Evolutionary conservation across 192 early-diverging fungal genomes (phyloP), one percentile per base, ranked within the genome.

Genomic region (Podochytrium sp.): DNA sequence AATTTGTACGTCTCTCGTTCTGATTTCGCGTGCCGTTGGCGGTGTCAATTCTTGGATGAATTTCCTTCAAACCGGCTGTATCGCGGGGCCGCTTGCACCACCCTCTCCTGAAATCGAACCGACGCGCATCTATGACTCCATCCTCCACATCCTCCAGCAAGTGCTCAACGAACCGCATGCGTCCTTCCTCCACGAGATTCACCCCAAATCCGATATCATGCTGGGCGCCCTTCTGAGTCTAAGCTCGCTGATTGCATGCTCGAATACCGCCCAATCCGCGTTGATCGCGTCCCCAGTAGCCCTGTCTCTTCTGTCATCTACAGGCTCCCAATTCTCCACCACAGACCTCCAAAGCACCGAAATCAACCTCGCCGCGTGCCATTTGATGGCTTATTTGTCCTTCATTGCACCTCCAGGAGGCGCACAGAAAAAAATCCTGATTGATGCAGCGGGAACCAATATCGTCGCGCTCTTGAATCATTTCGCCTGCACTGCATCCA

Each of bases 371-470:
- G 5, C 7, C 18, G 63, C 42, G 7, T 43, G 63, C 47, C 35
- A 47, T 41, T 49, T 65, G 29, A 27, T 65, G n/a, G 23, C 18
- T 20, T 65, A 65, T 30, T 27, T 65, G 40, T 65, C 63, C 14
- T 29, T 65, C 16, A 29, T 65, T 3, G 25, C 40, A 23, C 63
- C 63, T 0, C 63, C 42, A 2, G 63, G 41, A n/a, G 30, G 63
- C 63, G 32, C 63, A 7, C 30, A 14, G 20, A 65, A 65, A 30
- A 38, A 32, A 0, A 30, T 47, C 42, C 33, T 65, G 39, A 47
- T 38, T 35, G 63, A 65, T 65, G 43, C 42, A n/a, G 43, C 63
- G 7, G 42, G 63, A 6, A 6, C 47, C 10, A 65, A n/a, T 39
- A 49, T 65, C n/a, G 63, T 65, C 20, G 37, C 23, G n/a, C 42